phyloP scores from a whole-genome alignment of 2,329 filamentous ascomycete species.

The Mycogone perniciosa region DNA sequence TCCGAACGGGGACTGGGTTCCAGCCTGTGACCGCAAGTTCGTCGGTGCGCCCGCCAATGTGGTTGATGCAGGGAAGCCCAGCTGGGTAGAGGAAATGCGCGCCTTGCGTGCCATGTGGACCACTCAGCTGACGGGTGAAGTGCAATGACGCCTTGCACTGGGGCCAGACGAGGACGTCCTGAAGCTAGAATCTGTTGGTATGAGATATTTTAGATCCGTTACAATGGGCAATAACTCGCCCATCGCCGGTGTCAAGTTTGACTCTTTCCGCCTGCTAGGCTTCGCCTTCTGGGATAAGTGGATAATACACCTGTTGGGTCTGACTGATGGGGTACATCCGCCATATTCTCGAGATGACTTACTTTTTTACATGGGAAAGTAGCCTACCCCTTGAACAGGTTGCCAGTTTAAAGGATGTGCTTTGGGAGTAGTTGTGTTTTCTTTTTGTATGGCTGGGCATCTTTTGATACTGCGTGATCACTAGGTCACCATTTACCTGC shows the following conservation, averaged over 20 bases:
- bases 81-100: constrained; percentile 21
- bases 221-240: neutral
- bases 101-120: constrained; percentile 17
- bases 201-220: neutral
- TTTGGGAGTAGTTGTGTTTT: too few species aligned
- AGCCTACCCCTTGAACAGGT: too few species aligned
- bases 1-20: too few species aligned
- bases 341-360: neutral
- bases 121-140: constrained; percentile 15
- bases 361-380: constrained; percentile 8
- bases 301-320: constrained; percentile 14
- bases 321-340: neutral
- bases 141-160: neutral
- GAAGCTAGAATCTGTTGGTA: neutral
- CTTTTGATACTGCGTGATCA: too few species aligned
- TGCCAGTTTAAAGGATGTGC: neutral
- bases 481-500: too few species aligned
- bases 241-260: constrained; percentile 4
- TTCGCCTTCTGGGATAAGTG: constrained; percentile 16
- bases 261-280: constrained; percentile 14
- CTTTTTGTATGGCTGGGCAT: too few species aligned
- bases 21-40: constrained; percentile 13
- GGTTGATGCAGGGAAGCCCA: constrained; percentile 12
- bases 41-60: neutral
- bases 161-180: constrained; percentile 12